Evolutionary conservation across 768 basidiomycete genomes (phyloP).

Genomic region (Leccinum arenicola): DNA sequence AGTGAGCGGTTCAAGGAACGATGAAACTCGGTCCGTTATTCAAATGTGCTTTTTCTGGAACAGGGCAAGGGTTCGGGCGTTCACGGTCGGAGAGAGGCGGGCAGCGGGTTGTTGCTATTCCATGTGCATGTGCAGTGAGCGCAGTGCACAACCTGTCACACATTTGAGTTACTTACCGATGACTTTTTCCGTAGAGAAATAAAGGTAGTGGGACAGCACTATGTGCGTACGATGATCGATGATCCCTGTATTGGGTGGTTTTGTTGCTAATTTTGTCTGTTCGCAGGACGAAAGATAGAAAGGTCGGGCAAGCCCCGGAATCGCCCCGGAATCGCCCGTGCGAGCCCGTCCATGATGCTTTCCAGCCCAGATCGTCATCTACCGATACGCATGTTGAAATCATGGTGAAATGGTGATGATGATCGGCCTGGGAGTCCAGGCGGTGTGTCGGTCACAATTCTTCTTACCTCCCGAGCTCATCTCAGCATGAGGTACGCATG

Average conservation of each 20-base stretch:
- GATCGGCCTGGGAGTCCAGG: background rate
- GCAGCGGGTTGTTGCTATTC: background rate
- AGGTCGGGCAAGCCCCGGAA: background rate
- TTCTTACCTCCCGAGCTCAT: background rate
- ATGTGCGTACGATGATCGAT: background rate
- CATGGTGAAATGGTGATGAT: background rate
- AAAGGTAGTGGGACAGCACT: too few relatives aligned
- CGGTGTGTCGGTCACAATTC: background rate
- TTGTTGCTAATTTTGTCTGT: background rate
- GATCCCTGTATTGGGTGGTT: background rate
- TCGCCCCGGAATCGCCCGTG: background rate
- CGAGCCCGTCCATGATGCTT: background rate
- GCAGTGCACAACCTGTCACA: background rate
- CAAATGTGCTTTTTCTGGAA: background rate
- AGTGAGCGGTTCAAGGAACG: background rate
- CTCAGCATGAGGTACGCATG: background rate
- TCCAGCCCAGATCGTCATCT: background rate
- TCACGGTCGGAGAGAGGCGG: background rate
- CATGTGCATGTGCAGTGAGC: background rate
- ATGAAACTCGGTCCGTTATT: background rate
- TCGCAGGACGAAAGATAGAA: background rate
- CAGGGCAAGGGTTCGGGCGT: background rate
- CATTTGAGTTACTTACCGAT: background rate
- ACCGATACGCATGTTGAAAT: conserved; percentile 3
- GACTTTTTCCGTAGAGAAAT: background rate